Percentiles rank a stretch among this genome's conserved stretches.
These are phyloP conservation scores for Psidium guajava DNA, from an alignment of 345 rosid species.

Conservation along the genomic window DNA sequence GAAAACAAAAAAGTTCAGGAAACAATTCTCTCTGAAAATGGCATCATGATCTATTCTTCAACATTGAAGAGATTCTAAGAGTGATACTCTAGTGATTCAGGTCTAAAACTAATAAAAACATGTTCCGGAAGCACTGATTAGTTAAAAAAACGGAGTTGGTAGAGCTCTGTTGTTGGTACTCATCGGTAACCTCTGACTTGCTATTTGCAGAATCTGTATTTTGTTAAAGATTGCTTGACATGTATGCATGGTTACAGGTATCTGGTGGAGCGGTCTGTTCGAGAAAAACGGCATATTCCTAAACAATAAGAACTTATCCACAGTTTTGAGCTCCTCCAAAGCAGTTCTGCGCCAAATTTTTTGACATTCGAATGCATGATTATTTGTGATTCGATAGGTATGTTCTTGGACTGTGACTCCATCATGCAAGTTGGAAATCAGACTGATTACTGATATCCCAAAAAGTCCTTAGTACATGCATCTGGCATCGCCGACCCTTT, in stretches of 20 bases:
- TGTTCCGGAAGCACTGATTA: not conserved
- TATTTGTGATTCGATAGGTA: no score
- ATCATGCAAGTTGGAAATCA: no score
- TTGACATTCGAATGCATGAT: not conserved
- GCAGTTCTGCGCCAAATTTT: not conserved
- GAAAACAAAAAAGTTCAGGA: not conserved
- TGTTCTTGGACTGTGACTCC: no score
- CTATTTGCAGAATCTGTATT: not conserved
- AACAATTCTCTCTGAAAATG: not conserved
- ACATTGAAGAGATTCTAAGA: not conserved
- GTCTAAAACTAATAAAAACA: not conserved
- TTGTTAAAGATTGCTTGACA: not conserved
- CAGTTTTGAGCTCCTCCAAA: not conserved
- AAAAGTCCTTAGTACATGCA: not conserved
- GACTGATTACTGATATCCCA: not conserved
- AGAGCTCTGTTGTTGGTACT: not conserved
- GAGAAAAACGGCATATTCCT: conserved; percentile 6
- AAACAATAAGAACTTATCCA: not conserved
- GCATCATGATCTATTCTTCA: not conserved
- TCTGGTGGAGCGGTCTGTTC: conserved; percentile 22
- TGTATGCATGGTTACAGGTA: conserved; percentile 16
- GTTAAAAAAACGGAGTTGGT: not conserved
- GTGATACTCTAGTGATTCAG: not conserved
- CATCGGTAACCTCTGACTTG: not conserved
- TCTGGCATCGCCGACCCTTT: not conserved